Evolutionary conservation across 805 yeast genomes (phyloP).

Genomic region (Saturnispora silvae): DNA sequence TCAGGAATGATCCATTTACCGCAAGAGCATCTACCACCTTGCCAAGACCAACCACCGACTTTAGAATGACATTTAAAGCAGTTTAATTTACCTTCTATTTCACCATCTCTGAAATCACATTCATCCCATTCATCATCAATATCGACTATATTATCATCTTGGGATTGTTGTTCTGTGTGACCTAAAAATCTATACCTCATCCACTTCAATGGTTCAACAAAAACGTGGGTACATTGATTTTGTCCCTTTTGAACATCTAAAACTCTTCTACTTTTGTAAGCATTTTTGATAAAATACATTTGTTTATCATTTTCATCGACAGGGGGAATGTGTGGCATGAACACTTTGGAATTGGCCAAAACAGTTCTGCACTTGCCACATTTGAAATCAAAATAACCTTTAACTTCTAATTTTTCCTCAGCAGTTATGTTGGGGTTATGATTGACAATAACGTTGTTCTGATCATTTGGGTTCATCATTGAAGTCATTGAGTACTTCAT

Average conservation of each 20-base stretch:
- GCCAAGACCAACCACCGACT: slow-evolving; percentile 91
- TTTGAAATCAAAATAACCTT: slow-evolving; percentile 31
- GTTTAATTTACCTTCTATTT: slow-evolving; percentile 73
- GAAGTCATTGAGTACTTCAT: slow-evolving; percentile 11
- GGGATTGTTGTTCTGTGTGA: background rate
- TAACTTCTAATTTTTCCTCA: slow-evolving; percentile 14
- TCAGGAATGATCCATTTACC: slow-evolving; percentile 96
- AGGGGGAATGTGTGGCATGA: slow-evolving; percentile 60
- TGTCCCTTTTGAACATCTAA: slow-evolving; percentile 49
- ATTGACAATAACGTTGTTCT: slow-evolving; percentile 1
- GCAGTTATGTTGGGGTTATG: background rate
- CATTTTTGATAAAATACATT: slow-evolving; percentile 53
- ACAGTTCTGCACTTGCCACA: slow-evolving; percentile 76
- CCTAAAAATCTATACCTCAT: slow-evolving; percentile 56
- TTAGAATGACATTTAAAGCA: slow-evolving; percentile 82
- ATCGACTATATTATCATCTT: slow-evolving; percentile 3
- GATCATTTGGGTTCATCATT: slow-evolving; percentile 22
- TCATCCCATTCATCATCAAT: slow-evolving; percentile 9
- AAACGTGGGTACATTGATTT: slow-evolving; percentile 67
- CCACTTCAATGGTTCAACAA: slow-evolving; percentile 86
- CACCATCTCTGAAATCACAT: slow-evolving; percentile 42
- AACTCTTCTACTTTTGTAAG: slow-evolving; percentile 50
- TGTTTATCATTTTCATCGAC: slow-evolving; percentile 48
- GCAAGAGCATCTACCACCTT: slow-evolving; percentile 87
- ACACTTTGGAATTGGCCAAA: slow-evolving; percentile 52